These are phyloP conservation scores for Fusarium sp. DNA, from an alignment of 2,329 filamentous ascomycete species.

Conservation along the genomic window DNA sequence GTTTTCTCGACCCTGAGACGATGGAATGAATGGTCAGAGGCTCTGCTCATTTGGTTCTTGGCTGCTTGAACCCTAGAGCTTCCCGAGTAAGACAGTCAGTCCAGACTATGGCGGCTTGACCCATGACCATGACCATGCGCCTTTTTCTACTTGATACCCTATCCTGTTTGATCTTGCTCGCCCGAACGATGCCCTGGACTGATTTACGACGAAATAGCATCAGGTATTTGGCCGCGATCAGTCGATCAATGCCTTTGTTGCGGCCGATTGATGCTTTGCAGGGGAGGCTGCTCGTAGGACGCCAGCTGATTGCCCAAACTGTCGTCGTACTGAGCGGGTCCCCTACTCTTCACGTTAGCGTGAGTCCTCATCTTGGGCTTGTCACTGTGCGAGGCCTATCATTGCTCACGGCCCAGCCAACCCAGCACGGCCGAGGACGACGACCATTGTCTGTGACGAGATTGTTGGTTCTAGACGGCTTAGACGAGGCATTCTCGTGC, in stretches of 20 bases:
- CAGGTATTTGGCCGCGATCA: constrained; percentile 42
- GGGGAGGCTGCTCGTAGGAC: constrained; percentile 17
- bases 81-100: constrained; percentile 13
- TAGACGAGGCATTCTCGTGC: constrained; percentile 1
- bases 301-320: constrained; percentile 38
- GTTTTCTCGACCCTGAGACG: not conserved
- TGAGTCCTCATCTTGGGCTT: constrained; percentile 15
- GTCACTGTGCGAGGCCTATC: constrained; percentile 28
- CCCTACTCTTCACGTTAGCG: constrained; percentile 37
- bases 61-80: constrained; percentile 20
- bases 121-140: constrained; percentile 31
- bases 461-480: constrained; percentile 19
- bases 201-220: constrained; percentile 36
- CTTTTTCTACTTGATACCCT: constrained; percentile 15
- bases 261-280: constrained; percentile 30
- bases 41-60: constrained; percentile 33
- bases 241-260: constrained; percentile 43
- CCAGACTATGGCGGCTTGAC: constrained; percentile 13
- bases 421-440: constrained; percentile 11
- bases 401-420: constrained; percentile 36
- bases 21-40: constrained; percentile 28
- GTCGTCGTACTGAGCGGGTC: constrained; percentile 36
- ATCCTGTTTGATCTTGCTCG: constrained; percentile 27
- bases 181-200: constrained; percentile 19
- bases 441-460: not conserved